Evolutionary conservation across 768 basidiomycete species (phyloP).

Genomic region (Phaeotremella skinneri): DNA sequence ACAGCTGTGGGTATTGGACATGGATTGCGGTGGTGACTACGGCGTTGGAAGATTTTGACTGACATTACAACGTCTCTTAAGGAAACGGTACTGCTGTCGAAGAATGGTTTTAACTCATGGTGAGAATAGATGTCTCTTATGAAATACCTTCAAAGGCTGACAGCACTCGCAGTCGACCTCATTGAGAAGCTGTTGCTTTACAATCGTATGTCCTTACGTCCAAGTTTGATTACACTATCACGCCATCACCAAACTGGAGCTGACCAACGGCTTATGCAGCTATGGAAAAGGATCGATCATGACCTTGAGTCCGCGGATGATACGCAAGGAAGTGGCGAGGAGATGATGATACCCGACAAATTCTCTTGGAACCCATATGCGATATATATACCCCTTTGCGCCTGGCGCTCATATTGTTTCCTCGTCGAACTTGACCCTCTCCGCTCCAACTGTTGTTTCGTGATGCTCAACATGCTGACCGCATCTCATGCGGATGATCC

Average conservation of each 20-base stretch:
- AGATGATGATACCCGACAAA: neutral
- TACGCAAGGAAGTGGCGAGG: neutral
- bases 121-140: constrained; percentile 19
- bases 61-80: constrained; percentile 13
- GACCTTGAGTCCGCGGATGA: no score
- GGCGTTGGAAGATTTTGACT: no score
- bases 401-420: neutral
- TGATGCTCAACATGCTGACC: neutral
- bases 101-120: constrained; percentile 92
- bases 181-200: constrained; percentile 96
- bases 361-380: no score
- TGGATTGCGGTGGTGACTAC: neutral
- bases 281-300: neutral
- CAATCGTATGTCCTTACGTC: constrained; percentile 65
- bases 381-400: no score
- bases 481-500: neutral
- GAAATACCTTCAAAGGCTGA: constrained; percentile 13
- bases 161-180: constrained; percentile 65
- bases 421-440: no score
- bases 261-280: neutral
- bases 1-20: constrained; percentile 57
- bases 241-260: neutral
- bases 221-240: neutral
- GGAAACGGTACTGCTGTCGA: constrained; percentile 89
- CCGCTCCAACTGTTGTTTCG: neutral